Conservation (phyloP, 345 rosid genomes). For the Moringa oleifera region DNA sequence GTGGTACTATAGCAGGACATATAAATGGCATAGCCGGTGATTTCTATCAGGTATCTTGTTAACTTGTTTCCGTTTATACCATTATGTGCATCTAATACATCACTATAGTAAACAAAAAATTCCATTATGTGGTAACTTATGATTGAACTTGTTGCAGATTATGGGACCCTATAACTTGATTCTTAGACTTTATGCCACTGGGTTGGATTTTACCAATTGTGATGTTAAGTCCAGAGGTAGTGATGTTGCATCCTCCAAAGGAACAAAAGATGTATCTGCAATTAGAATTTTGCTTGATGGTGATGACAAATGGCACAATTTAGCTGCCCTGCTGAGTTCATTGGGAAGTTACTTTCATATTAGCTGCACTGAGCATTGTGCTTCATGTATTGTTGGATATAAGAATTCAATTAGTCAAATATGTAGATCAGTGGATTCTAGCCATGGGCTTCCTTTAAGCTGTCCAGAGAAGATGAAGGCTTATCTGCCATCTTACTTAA, state of each 20-base stretch:
- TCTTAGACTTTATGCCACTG: slow-evolving; percentile 65
- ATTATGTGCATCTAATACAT: not conserved
- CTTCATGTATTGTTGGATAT: slow-evolving; percentile 11
- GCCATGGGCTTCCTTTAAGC: slow-evolving; percentile 17
- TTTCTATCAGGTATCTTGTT: slow-evolving; percentile 48
- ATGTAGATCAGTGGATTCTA: slow-evolving; percentile 21
- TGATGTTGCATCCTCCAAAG: slow-evolving; percentile 27
- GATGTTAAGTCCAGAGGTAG: slow-evolving; percentile 24
- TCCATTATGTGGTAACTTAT: slow-evolving; percentile 17
- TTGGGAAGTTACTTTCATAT: slow-evolving; percentile 38
- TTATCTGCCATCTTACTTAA: slow-evolving; percentile 38
- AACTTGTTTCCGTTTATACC: slow-evolving; percentile 14
- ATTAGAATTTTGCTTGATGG: slow-evolving; percentile 38
- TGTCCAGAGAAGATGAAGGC: slow-evolving; percentile 29
- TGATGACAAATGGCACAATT: slow-evolving; percentile 32
- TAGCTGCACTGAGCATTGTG: slow-evolving; percentile 24
- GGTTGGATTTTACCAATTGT: slow-evolving; percentile 35
- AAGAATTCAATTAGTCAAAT: slow-evolving; percentile 17
- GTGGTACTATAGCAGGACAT: slow-evolving; percentile 43
- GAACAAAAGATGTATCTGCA: slow-evolving; percentile 32
- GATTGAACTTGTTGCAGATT: slow-evolving; percentile 43
- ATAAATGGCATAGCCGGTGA: slow-evolving; percentile 39
- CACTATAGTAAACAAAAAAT: slow-evolving; percentile 17
- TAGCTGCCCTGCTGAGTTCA: slow-evolving; percentile 40
- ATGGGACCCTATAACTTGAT: slow-evolving; percentile 39